These are phyloP conservation scores for Suillus variegatus DNA, from an alignment of 768 basidiomycete genomes.

Conservation along the genomic window DNA sequence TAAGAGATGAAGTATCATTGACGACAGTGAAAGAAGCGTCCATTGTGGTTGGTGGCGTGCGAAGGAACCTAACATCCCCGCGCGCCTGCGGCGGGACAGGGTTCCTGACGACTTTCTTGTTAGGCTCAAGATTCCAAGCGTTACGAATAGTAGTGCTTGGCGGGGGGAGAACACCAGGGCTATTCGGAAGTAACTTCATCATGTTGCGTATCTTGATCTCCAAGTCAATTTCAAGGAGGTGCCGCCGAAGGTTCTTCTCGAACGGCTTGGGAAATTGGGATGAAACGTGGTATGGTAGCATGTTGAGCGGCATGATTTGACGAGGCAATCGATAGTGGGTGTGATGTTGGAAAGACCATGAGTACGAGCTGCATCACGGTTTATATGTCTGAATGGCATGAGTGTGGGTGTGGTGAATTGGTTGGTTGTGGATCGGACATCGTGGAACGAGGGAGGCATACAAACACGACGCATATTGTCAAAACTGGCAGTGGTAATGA, in stretches of 20 bases:
- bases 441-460: slow-evolving; percentile 11
- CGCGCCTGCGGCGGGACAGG: slow-evolving; percentile 9
- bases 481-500: slow-evolving; percentile 12
- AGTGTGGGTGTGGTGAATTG: background rate
- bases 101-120: slow-evolving; percentile 15
- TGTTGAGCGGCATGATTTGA: slow-evolving; percentile 1
- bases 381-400: slow-evolving; percentile 17
- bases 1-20: slow-evolving; percentile 2
- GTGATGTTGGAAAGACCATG: background rate
- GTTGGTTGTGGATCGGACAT: slow-evolving; percentile 22
- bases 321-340: background rate
- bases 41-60: slow-evolving; percentile 22
- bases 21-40: slow-evolving; percentile 6
- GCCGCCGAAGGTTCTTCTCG: slow-evolving; percentile 12
- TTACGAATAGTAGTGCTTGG: slow-evolving; percentile 19
- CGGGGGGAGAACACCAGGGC: slow-evolving; percentile 13
- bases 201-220: slow-evolving; percentile 18
- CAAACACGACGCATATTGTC: slow-evolving; percentile 26
- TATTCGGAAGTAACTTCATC: slow-evolving; percentile 17
- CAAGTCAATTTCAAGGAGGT: slow-evolving; percentile 18
- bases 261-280: slow-evolving; percentile 14
- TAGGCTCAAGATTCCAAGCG: slow-evolving; percentile 31
- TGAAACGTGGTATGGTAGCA: slow-evolving; percentile 9
- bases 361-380: slow-evolving; percentile 2
- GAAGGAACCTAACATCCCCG: slow-evolving; percentile 4